Base-by-base conservation (phyloP, 345 rosid species). In the Populus euphratica region DNA sequence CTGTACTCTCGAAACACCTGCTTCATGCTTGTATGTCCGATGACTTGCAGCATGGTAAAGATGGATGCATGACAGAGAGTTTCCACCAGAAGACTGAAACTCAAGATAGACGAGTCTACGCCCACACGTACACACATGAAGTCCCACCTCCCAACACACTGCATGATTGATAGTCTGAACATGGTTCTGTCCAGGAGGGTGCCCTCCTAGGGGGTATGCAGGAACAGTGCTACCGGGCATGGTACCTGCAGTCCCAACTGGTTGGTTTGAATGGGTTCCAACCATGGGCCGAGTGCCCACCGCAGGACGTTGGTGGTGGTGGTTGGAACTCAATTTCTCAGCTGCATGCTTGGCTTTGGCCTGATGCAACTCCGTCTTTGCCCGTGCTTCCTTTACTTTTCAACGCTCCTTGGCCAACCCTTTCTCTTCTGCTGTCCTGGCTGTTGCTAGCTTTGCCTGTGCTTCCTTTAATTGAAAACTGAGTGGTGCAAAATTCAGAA, bases 361-460 rank as follows among this genome's bases (percentile, higher is more conserved):
- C 59, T 89, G 79, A 83, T 93, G 95, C 81, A 93, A 78, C 54
- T 90, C 85, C 87, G 88, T 90, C 77, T 90, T 91, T 20, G 94
- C 93, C 68, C 84, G 79, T 0, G 94, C 94, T 80, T 85, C 97
- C 81, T 83, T 89, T 13, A 87, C 88, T 81, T 89, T 86, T 73
- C 91, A 78, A 17, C 80, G 81, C 83, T 91, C 92, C 63, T 82
- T 65, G 14, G 95, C 95, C 56, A 89, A 76, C 85, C 81, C 79
- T 79, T 85, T 90, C 80, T 90, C 92, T 76, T 91, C 86, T 18
- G 43, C 50, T 1, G 92, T 89, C 81, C 84, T 86, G 0, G 91
- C 93, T 71, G 83, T 27, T 27, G 29, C 29, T 27, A 27, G 29
- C 29, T 27, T 27, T 27, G 29, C 29, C 29, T 1, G 1, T 27